Percentiles rank a stretch among this genome's conserved stretches.
Conservation (phyloP, 495 filamentous ascomycete genomes). For the Trichoderma virens region DNA sequence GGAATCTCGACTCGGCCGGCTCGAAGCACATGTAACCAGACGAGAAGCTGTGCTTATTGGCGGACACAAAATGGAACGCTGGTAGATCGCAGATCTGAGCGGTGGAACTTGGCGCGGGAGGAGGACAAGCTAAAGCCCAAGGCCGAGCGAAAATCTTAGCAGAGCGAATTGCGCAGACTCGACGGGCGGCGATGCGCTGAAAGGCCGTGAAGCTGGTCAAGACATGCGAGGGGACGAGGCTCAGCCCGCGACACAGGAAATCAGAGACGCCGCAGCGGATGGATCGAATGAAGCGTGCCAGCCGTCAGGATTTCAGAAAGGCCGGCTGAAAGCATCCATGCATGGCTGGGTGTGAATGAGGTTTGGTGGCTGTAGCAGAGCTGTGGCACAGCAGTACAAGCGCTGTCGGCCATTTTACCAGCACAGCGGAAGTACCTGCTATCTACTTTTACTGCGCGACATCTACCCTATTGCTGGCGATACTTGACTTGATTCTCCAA, state of each 20-base stretch:
- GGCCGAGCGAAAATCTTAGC: background rate
- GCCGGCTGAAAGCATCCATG: background rate
- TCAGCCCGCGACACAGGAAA: background rate
- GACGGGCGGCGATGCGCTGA: background rate
- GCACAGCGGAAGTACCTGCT: background rate
- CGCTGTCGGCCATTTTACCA: background rate
- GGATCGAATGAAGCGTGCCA: background rate
- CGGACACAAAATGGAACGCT: no score
- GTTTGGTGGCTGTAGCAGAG: background rate
- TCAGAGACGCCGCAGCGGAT: background rate
- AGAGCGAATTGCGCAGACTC: background rate
- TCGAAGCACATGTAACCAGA: background rate
- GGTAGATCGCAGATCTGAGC: conserved; percentile 6
- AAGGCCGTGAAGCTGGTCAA: background rate
- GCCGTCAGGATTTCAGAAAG: background rate
- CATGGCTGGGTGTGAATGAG: background rate
- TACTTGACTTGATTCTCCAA: background rate
- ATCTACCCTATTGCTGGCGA: background rate
- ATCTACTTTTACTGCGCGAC: no score
- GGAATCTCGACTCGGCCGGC: background rate
- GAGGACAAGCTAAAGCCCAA: background rate
- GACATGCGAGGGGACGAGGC: background rate
- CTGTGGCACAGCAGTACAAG: background rate
- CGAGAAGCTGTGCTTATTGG: background rate
- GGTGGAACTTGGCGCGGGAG: conserved; percentile 6